Base-by-base conservation (phyloP, 2,329 filamentous ascomycete genomes). In the Hypoxylon sp. region DNA sequence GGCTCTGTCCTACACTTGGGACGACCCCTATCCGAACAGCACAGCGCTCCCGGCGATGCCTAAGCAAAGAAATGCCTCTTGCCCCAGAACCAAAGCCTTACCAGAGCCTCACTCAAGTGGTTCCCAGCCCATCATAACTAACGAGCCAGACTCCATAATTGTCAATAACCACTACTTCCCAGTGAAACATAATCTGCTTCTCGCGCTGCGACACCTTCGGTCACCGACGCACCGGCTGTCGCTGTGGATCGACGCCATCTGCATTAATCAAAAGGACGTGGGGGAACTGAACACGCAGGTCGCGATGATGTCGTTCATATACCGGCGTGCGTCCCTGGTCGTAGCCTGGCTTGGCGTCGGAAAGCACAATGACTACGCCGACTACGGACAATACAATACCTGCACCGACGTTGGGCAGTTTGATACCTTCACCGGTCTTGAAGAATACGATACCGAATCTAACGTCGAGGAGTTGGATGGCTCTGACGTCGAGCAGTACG, bases 1-100 rank as follows among this genome's bases (percentile, higher is more conserved):
- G 8, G 67, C 66, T 9, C 49, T 70, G 5, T 70, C 68, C 3
- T 70, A 70, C 29, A 66, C 67, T 2, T 70, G 68, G 68, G 65
- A 49, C 0, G 35, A 61, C 20, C 50, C 64, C 1, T 59, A 58
- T 11, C 40, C 50, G 11, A 50, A 62, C 26, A 51, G 27, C 15
- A n/a, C 27, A 35, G 9, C n/a, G 4, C 26, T 31, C 13, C 27
- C 42, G 20, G 11, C 42, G n/a, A 21, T n/a, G 4, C 24, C 23
- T 9, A 6, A 18, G 26, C 42, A 26, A 21, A 27, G 11, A 46
- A 11, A 4, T 4, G 10, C 41, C n/a, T n/a, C n/a, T n/a, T n/a
- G 13, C 41, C 3, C 23, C n/a, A 18, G 3, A 15, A 15, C 7
- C 29, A 29, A 11, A 4, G 13, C 23, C 2, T 29, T 24, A 17